Base-by-base conservation (phyloP, 2,329 filamentous ascomycete genomes). In the Colletotrichum scovillei region DNA sequence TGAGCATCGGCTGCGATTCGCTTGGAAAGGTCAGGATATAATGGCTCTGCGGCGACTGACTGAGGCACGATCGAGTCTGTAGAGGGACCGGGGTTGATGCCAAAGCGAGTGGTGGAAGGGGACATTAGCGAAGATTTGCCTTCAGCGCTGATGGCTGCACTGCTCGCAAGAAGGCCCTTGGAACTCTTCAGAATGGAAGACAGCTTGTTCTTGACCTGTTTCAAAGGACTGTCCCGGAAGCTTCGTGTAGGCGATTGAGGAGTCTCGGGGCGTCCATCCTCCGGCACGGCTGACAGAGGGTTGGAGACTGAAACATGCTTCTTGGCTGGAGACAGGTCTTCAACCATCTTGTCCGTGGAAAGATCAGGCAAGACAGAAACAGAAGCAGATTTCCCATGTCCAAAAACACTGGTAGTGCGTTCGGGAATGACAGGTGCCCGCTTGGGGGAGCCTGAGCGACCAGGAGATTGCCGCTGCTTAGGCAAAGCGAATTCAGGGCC, bases 151-250 rank as follows among this genome's bases (percentile, higher is more conserved):
- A 90, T 83, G 19, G 88, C 89, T 3, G 90, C 90, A 76, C 90
- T 96, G 76, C 93, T 97, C 22, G 93, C 94, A 75, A 98, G 92
- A 62, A 98, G 89, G 16, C 93, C 94, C 81, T 94, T 96, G 4
- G 95, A 97, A 68, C 92, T 94, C 82, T 95, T 95, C 77, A 98
- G 87, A 73, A 98, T 95, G 11, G 95, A 97, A 59, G 96, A 97
- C 60, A 98, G 87, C 80, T 95, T 97, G 79, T 94, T 94, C 84
- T 98, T 98, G 32, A 97, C 95, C 64, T 97, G 95, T 82, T 95
- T 98, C 72, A 98, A 83, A 5, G 95, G 95, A 72, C 93, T 96
- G 76, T 97, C 95, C 8, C 88, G 86, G 77, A 90, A 86, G 62
- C 80, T 84, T 67, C 89, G 84, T 5, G 88, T 86, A 0, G 89